Base-by-base conservation (phyloP, 768 basidiomycete species). In the Lenzites betulinus region DNA sequence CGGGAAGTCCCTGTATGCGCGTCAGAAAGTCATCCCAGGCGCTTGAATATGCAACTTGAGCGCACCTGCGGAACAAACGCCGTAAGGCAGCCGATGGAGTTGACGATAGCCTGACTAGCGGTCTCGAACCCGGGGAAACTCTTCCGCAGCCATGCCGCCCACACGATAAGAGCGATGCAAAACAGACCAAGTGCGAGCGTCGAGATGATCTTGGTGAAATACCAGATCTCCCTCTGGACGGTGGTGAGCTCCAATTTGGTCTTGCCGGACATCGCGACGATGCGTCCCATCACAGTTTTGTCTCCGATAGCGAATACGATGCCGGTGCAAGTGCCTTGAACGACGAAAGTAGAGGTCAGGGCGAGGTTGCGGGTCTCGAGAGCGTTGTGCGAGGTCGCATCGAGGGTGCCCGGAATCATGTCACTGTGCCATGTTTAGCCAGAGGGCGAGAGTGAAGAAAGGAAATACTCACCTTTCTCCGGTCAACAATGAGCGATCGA, bases 401-500 rank as follows among this genome's bases (percentile, higher is more conserved):
- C 75, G 28, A 83, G 66, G 7, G 77, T 76, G 16, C 72, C 81
- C 26, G 78, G 78, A 64, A 80, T 70, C 72, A 77, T 76, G 28
- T 79, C 78, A 62, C 77, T 78, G 52, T 20, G 0, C 20, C 42
- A 28, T 50, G 54, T 75, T n/a, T n/a, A n/a, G n/a, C n/a, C 65
- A 59, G 75, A 74, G 18, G 15, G 64, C 62, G 48, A 73, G 70
- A 11, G 76, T 76, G 51, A 59, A 60, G 71, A 11, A 67, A 67
- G 13, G 66, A 28, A 76, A 39, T 15, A 73, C 61, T 60, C 74
- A 72, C 63, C 81, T 81, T 71, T 86, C 84, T 16, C 84, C 85
- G 5, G 88, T 89, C n/a, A 89, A 76, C 39, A 88, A 79, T 33
- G 84, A 81, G 30, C 86, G 76, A 64, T 89, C 88, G 48, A 88